These are phyloP conservation scores for Microstegium vimineum DNA, from an alignment of 176 grass and related monocot species.

Conservation along the genomic window DNA sequence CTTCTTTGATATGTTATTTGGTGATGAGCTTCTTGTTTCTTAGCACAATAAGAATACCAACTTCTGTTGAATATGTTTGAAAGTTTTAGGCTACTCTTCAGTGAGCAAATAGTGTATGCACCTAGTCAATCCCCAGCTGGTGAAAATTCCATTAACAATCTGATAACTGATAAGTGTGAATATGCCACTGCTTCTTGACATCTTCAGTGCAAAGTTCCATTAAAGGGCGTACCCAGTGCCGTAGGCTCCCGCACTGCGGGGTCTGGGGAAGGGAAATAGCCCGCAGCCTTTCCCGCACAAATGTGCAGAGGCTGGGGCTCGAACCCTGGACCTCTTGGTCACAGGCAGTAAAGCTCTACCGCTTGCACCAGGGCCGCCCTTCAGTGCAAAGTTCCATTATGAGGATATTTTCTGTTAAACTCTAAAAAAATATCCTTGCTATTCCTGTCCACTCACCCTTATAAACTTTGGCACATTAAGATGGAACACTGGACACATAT, in stretches of 20 bases:
- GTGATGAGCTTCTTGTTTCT: neutral
- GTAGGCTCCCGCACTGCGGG: too few relatives aligned
- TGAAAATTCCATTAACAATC: neutral
- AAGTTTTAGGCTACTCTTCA: neutral
- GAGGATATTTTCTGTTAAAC: neutral
- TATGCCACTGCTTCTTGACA: neutral
- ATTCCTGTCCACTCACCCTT: neutral
- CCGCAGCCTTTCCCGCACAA: too few relatives aligned
- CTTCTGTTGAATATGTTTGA: slow-evolving; percentile 10
- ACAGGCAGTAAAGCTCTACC: too few relatives aligned
- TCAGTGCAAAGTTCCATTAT: neutral
- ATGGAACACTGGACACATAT: neutral
- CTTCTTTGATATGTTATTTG: slow-evolving; percentile 1
- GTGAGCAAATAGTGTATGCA: neutral
- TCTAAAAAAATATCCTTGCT: neutral
- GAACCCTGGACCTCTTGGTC: too few relatives aligned
- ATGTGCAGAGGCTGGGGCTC: too few relatives aligned
- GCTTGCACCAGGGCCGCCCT: too few relatives aligned
- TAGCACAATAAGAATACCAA: neutral
- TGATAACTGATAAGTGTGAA: neutral
- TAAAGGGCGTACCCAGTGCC: too few relatives aligned
- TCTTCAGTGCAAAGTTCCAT: neutral
- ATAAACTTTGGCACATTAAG: neutral
- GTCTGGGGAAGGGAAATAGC: too few relatives aligned
- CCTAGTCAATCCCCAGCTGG: neutral